Base-by-base conservation (phyloP, 139 green algal species). In the Chlamydomonas sp. region DNA sequence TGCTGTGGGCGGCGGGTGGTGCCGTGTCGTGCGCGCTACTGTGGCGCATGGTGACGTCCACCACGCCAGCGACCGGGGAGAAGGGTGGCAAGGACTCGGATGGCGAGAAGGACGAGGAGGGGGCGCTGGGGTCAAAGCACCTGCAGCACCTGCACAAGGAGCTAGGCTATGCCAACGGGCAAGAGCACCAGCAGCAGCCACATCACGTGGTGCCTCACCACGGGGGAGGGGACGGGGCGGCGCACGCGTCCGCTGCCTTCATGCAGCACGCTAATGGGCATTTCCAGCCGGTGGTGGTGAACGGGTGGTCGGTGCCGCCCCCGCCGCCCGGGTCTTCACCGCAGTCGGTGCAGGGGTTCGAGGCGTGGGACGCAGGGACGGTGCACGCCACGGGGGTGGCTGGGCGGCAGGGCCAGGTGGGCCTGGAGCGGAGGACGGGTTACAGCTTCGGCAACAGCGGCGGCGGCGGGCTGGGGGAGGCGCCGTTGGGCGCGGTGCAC, bases 341-440 rank as follows among this genome's bases (percentile, higher is more conserved):
- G 31, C 31, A 49, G 31, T 49, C 31, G 31, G 31, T 49, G 31
- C 31, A 49, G 31, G 31, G 31, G 31, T 49, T 49, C 31, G 31
- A 49, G 31, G 31, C 31, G 31, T 49, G 31, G 20, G 64, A 49
- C 57, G 64, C 49, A 10, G 74, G 63, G 5, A 66, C 66, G 18
- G 80, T 78, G 58, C 80, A 86, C n/a, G 68, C 69, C 7, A 69
- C 80, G 12, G 59, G 64, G 15, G 17, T 78, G 15, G 69, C 60
- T 16, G 68, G 15, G 57, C 18, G 68, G 0, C 57, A 6, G 59
- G 6, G 80, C 8, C 20, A 4, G 3, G 57, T 4, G 15, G 79
- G 79, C 79, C 68, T 86, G 80, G 80, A 86, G 80, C 80, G 80
- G 49, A 68, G 80, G 2, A 31, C 68, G 68, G 80, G 14, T 17